A percentile compares a stretch with the other conserved stretches of the same genome.
Conservation (phyloP, 257 asterid genomes). For the Fraxinus americana region DNA sequence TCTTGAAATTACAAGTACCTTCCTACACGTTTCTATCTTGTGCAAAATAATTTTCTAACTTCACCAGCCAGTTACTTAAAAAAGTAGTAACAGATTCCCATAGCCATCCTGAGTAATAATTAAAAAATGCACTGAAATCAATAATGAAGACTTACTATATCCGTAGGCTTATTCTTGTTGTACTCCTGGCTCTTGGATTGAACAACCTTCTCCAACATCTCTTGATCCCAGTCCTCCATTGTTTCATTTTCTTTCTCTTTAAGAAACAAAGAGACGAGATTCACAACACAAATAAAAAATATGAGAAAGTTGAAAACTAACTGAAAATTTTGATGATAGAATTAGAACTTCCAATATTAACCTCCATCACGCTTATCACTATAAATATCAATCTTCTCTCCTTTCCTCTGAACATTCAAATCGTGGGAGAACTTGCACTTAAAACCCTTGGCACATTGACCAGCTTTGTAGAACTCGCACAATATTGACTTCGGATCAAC, state of each 20-base stretch:
- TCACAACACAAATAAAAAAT: conserved; percentile 23
- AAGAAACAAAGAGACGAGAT: conserved; percentile 23
- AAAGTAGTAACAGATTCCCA: conserved; percentile 11
- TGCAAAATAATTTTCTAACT: neutral
- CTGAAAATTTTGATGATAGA: neutral
- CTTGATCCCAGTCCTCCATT: conserved; percentile 99
- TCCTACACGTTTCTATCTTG: neutral
- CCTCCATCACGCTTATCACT: conserved; percentile 76
- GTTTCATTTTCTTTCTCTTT: conserved; percentile 42
- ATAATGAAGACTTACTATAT: conserved; percentile 59
- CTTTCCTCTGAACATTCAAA: conserved; percentile 92
- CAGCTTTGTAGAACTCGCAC: conserved; percentile 85
- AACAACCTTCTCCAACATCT: conserved; percentile 81
- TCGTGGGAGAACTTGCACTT: conserved; percentile 98
- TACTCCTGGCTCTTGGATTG: conserved; percentile 90
- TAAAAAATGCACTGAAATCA: conserved; percentile 6
- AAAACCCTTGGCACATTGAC: conserved; percentile 88
- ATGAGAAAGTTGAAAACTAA: neutral
- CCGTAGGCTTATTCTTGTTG: conserved; percentile 95
- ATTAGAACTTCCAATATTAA: conserved; percentile 25
- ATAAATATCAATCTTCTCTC: conserved; percentile 89
- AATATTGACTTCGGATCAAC: conserved; percentile 90
- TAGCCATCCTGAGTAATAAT: conserved; percentile 1
- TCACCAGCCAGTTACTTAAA: neutral
- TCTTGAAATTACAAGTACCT: neutral